Base-by-base conservation (phyloP, 1,284 basidiomycete genomes). In the Salmacisia buchloeana region DNA sequence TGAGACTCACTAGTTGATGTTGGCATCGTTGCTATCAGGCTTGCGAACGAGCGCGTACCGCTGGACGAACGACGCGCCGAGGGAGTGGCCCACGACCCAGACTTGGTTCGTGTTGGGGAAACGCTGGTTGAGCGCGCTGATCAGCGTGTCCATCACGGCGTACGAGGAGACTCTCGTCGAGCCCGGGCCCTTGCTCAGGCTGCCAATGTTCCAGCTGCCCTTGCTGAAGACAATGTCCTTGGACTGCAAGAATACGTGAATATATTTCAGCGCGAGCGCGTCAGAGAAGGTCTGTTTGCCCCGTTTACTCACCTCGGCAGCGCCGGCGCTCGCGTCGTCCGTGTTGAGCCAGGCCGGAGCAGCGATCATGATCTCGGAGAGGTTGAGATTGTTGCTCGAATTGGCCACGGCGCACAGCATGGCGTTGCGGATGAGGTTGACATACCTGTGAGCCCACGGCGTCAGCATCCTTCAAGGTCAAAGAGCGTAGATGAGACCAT, bases 381-480 rank as follows among this genome's bases (percentile, higher is more conserved):
- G 60, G 45, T 71, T 65, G 65, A 73, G 66, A 38, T 64, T 65
- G 46, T 68, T 61, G 21, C 64, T 60, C 29, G 64, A 58, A 45
- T 74, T 73, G 58, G 59, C 63, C 0, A 68, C 67, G 7, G 71
- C 69, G 33, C 69, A 73, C 7, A 71, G 66, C 23, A 73, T 63
- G 15, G 69, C 67, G 58, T 76, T 76, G 35, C 71, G 64, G 15
- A 74, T 64, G 57, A 76, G 29, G 60, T 71, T 75, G 52, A 71
- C 66, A 52, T 73, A 74, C 35, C 15, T 9, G 35, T 15, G 35
- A 38, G 7, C 15, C 35, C 35, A 38, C 7, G 35, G 15, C 9
- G 35, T 15, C 9, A 38, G 7, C 35, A 38, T n/a, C n/a, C n/a
- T 38, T 38, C 18, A 38, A 38, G 36, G 9, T 38, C 10, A 18